phyloP scores from a whole-genome alignment of 2,329 filamentous ascomycete species.

The Neospermospora avenae region DNA sequence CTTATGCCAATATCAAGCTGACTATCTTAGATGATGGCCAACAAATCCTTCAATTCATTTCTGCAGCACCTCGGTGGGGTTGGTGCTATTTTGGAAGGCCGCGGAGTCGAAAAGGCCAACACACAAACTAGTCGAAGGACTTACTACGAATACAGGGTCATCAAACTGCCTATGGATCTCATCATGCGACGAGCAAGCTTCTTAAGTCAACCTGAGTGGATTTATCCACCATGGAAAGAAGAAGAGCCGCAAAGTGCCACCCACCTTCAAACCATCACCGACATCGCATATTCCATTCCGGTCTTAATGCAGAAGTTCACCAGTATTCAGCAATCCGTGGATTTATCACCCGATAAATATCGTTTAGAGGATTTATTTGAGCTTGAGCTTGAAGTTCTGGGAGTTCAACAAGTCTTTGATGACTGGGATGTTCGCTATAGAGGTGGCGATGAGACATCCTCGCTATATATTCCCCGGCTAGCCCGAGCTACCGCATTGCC shows the following conservation, averaged over 20 bases:
- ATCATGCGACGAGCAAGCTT: conserved; percentile 6
- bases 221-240: conserved; percentile 13
- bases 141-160: conserved; percentile 15
- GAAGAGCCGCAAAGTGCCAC: conserved; percentile 8
- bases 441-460: background rate
- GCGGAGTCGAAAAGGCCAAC: conserved; percentile 9
- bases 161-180: conserved; percentile 10
- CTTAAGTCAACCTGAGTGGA: conserved; percentile 11
- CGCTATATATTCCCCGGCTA: conserved; percentile 3
- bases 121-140: conserved; percentile 11
- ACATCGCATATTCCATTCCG: conserved; percentile 8
- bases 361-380: background rate
- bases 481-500: background rate
- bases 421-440: conserved; percentile 3
- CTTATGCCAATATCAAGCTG: background rate
- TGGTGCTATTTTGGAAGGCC: conserved; percentile 11
- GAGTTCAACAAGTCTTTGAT: background rate
- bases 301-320: conserved; percentile 15
- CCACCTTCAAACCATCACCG: conserved; percentile 6
- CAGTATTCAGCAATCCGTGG: background rate
- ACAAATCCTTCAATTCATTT: background rate
- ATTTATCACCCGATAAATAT: background rate
- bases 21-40: too few species aligned
- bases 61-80: conserved; percentile 14
- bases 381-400: background rate